A percentile compares a stretch with the other conserved stretches of the same genome.
Conservation (phyloP, 768 basidiomycete species). For the Xanthoconium purpureum region DNA sequence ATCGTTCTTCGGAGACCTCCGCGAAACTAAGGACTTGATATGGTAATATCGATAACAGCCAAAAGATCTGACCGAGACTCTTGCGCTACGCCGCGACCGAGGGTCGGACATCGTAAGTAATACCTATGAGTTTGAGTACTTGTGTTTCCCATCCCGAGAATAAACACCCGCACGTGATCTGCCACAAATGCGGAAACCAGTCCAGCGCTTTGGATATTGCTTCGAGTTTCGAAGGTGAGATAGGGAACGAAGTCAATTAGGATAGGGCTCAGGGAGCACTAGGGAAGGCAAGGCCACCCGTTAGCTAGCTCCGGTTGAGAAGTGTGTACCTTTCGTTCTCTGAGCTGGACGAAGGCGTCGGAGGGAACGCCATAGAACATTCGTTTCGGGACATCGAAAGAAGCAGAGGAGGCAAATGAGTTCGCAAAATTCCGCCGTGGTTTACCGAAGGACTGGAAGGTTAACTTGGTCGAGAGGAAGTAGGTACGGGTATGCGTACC, state of each 20-base stretch:
- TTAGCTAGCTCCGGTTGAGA: constrained; percentile 17
- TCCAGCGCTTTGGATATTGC: constrained; percentile 36
- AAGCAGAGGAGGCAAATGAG: constrained; percentile 33
- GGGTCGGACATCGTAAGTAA: constrained; percentile 55
- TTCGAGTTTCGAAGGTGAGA: constrained; percentile 34
- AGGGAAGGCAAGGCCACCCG: neutral
- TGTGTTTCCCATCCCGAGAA: constrained; percentile 25
- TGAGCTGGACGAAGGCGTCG: constrained; percentile 43
- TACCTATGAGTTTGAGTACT: constrained; percentile 45
- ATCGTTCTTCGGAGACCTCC: constrained; percentile 22
- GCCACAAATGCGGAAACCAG: constrained; percentile 32
- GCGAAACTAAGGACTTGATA: constrained; percentile 41
- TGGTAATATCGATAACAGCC: constrained; percentile 42
- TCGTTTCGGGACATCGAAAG: constrained; percentile 61
- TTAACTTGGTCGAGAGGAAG: neutral
- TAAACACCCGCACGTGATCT: constrained; percentile 15
- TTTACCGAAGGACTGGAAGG: constrained; percentile 25
- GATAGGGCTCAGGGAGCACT: neutral
- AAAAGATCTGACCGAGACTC: constrained; percentile 34
- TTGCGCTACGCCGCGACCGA: constrained; percentile 40
- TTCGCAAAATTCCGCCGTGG: constrained; percentile 21
- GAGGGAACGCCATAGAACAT: constrained; percentile 41
- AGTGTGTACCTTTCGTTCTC: constrained; percentile 33
- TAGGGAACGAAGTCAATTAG: constrained; percentile 6
- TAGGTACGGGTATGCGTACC: constrained; percentile 47